Percentiles rank a stretch among this genome's conserved stretches.
Evolutionary conservation across 129 eudicot species (phyloP).

Genomic region (Gnaphalium uliginosum): DNA sequence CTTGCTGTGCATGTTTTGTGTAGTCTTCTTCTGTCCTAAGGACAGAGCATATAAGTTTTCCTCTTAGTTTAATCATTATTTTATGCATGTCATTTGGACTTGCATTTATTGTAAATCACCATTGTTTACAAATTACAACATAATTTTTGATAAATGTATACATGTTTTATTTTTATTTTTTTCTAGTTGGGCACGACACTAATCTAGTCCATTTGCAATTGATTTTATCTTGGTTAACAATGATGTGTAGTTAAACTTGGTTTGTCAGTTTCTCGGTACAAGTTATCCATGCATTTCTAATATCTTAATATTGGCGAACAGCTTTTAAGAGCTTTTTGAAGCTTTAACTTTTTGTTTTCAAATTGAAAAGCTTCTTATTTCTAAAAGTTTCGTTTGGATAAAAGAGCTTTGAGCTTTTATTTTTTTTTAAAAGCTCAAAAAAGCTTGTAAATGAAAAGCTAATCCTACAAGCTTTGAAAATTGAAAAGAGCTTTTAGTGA

Average conservation of each 20-base stretch:
- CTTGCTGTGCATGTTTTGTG: constrained; percentile 28
- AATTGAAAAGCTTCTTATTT: no score
- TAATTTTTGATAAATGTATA: constrained; percentile 8
- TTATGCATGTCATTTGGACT: constrained; percentile 32
- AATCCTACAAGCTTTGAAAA: no score
- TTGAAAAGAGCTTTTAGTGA: no score
- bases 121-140: constrained; percentile 6
- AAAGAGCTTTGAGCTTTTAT: no score
- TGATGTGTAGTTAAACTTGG: no score
- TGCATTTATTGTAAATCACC: constrained; percentile 29
- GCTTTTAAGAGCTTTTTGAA: no score
- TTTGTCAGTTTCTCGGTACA: neutral
- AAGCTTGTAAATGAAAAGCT: no score
- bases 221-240: neutral
- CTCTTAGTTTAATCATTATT: constrained; percentile 31
- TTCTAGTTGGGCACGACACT: neutral
- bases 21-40: constrained; percentile 28
- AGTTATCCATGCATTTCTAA: neutral
- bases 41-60: constrained; percentile 33
- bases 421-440: no score
- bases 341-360: no score
- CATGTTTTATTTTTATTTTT: neutral
- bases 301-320: neutral
- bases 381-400: no score
- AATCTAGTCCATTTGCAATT: neutral